Percentiles rank a stretch among this genome's conserved stretches.
Conservation (phyloP, 371 early-diverging fungal species). For the Rhizopus stolonifer region DNA sequence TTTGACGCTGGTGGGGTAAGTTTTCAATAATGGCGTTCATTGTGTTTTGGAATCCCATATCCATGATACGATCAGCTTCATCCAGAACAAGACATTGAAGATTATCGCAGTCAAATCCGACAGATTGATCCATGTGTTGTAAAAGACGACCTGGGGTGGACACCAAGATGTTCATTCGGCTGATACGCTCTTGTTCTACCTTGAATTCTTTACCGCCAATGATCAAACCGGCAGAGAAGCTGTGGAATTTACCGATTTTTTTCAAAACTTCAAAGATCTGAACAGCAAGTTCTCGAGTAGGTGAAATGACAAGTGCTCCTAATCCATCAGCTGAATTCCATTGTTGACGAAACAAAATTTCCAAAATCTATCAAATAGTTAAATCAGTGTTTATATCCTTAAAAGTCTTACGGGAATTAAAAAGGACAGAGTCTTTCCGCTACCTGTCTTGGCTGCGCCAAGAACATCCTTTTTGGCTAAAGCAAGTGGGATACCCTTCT, state of each 20-base stretch:
- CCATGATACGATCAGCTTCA: conserved; percentile 97
- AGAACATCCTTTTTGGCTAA: conserved; percentile 89
- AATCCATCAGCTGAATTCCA: conserved; percentile 88
- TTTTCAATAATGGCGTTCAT: conserved; percentile 94
- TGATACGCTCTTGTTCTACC: conserved; percentile 84
- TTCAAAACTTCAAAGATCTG: conserved; percentile 96
- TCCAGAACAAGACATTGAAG: conserved; percentile 93
- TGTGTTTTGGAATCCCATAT: conserved; percentile 94
- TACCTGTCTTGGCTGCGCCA: conserved; percentile 99
- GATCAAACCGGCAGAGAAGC: conserved; percentile 93
- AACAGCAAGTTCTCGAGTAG: conserved; percentile 97
- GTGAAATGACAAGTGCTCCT: conserved; percentile 94
- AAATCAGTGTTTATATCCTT: not conserved
- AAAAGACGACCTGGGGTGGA: conserved; percentile 98
- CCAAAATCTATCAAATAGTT: conserved; percentile 60
- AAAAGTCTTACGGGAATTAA: conserved; percentile 81
- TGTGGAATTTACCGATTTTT: conserved; percentile 81
- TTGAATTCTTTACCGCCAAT: conserved; percentile 96
- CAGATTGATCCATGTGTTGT: conserved; percentile 97
- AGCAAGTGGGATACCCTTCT: conserved; percentile 86
- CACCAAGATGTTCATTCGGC: conserved; percentile 92
- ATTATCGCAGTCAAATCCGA: conserved; percentile 83
- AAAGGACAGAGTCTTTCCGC: conserved; percentile 98
- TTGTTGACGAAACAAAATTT: conserved; percentile 74
- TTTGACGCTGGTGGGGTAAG: conserved; percentile 85